phyloP scores from a whole-genome alignment of 768 basidiomycete species.

The Termitomyces sp. region DNA sequence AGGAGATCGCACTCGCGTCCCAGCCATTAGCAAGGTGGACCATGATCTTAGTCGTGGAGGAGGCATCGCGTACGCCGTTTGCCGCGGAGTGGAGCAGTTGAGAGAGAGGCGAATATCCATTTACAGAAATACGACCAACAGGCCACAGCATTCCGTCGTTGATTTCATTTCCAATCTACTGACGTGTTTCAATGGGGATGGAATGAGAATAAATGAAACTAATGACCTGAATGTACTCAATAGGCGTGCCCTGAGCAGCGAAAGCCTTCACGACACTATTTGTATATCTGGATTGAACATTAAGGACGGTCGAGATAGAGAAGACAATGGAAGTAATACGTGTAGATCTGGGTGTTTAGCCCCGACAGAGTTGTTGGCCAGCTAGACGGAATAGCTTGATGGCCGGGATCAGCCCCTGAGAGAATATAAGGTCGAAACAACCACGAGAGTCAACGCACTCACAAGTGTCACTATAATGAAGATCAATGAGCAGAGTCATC shows the following conservation, averaged over 20 bases:
- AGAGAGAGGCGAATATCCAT: constrained; percentile 47
- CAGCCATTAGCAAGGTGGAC: constrained; percentile 64
- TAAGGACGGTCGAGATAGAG: neutral
- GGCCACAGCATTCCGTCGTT: constrained; percentile 64
- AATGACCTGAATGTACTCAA: constrained; percentile 43
- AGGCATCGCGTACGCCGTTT: constrained; percentile 46
- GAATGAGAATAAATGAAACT: neutral
- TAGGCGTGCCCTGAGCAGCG: constrained; percentile 46
- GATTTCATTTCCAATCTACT: constrained; percentile 60
- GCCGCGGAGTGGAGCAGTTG: constrained; percentile 58
- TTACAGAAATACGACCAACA: constrained; percentile 45
- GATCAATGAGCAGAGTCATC: constrained; percentile 49
- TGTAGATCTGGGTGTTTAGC: constrained; percentile 54
- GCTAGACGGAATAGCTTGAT: constrained; percentile 52
- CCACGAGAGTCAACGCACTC: constrained; percentile 12
- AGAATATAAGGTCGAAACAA: neutral
- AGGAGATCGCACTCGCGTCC: constrained; percentile 38
- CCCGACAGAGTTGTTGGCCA: constrained; percentile 49
- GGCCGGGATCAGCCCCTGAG: constrained; percentile 60
- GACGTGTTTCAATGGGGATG: neutral
- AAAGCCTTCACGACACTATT: constrained; percentile 47
- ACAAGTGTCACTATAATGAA: constrained; percentile 67
- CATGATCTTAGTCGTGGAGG: constrained; percentile 43
- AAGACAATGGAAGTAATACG: constrained; percentile 23
- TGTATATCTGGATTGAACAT: constrained; percentile 37